A percentile compares a stretch with the other conserved stretches of the same genome.
Conservation (phyloP, 2,329 filamentous ascomycete species). For the Aureobasidium sp. region DNA sequence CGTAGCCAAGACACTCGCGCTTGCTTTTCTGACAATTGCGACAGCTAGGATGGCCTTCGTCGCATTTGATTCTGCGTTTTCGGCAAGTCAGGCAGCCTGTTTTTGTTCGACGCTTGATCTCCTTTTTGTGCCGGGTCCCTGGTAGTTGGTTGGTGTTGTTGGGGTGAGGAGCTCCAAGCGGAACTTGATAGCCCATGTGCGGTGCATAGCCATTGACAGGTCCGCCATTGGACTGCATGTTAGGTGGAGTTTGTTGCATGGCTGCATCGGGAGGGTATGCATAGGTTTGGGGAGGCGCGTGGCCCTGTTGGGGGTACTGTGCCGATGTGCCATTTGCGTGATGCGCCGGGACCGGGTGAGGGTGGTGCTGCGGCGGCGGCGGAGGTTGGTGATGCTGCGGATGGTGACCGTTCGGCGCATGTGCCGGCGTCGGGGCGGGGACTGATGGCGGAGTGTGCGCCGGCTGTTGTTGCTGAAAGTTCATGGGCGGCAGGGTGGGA, state of each 20-base stretch:
- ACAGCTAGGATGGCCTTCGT: constrained; percentile 80
- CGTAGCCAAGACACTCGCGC: constrained; percentile 78
- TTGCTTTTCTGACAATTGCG: constrained; percentile 86
- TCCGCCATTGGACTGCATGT: constrained; percentile 18
- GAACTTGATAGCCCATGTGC: constrained; percentile 49
- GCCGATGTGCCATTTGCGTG: not conserved
- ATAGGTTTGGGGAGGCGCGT: constrained; percentile 5
- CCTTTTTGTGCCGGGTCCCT: constrained; percentile 60
- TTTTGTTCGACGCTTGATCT: constrained; percentile 70
- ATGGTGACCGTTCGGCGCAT: constrained; percentile 1
- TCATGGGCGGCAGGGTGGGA: constrained; percentile 10
- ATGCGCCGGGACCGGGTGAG: constrained; percentile 4
- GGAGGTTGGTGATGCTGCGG: constrained; percentile 24
- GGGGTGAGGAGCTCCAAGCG: constrained; percentile 35
- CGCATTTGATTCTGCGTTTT: constrained; percentile 93
- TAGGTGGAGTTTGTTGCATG: constrained; percentile 1
- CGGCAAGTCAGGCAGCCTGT: constrained; percentile 76
- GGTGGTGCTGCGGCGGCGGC: not conserved
- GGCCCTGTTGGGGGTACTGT: constrained; percentile 2
- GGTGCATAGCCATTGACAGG: constrained; percentile 19
- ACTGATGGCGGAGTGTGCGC: not conserved
- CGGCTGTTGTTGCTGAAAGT: constrained; percentile 6
- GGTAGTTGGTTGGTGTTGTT: constrained; percentile 49
- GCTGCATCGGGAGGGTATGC: constrained; percentile 6
- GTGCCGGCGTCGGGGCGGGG: not conserved